Conservation (phyloP, 176 grass and related monocot genomes). For the Oryza australiensis region DNA sequence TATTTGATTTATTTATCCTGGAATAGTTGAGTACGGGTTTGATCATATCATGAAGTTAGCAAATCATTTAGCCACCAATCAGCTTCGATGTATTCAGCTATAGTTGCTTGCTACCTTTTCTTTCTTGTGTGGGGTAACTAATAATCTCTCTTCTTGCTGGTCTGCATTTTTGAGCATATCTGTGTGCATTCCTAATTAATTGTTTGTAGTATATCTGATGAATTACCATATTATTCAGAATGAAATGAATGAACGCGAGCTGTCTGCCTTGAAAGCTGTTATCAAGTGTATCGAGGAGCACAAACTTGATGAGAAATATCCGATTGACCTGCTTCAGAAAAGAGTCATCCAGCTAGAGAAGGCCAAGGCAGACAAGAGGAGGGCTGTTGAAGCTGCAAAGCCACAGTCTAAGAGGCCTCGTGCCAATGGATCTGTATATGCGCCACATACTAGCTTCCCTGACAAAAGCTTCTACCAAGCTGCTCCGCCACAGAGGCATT, state of each 20-base stretch:
- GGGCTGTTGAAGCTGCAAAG: conserved; percentile 77
- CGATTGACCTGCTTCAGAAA: conserved; percentile 66
- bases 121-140: background rate
- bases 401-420: conserved; percentile 86
- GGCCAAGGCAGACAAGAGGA: conserved; percentile 93
- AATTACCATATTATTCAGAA: conserved; percentile 50
- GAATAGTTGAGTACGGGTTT: background rate
- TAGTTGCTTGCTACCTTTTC: background rate
- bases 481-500: conserved; percentile 60
- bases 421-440: conserved; percentile 59
- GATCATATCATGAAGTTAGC: background rate
- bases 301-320: conserved; percentile 72
- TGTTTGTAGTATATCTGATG: background rate
- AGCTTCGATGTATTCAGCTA: background rate
- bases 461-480: conserved; percentile 87
- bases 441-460: conserved; percentile 46
- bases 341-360: conserved; percentile 86
- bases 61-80: background rate
- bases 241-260: conserved; percentile 80
- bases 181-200: background rate
- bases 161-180: background rate
- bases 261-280: conserved; percentile 71
- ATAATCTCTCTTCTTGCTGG: background rate
- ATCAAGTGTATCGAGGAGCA: conserved; percentile 91
- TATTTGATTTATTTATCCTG: background rate